A percentile compares a stretch with the other conserved stretches of the same genome.
Conservation (phyloP, 2,329 filamentous ascomycete species). For the Aspergillus alliaceus region DNA sequence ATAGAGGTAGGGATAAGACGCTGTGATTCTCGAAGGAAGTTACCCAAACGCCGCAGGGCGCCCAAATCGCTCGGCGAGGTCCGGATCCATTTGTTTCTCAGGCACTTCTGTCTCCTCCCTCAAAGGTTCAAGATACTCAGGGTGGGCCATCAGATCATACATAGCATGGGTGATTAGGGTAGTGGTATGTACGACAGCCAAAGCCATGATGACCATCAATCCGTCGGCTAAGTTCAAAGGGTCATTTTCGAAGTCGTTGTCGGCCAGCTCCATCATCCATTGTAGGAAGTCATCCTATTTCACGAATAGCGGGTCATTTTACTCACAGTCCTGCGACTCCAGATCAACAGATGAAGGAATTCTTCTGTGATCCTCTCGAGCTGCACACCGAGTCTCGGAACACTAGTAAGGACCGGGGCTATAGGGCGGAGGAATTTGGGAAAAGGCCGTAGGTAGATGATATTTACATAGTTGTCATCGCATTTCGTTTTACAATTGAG, state of each 20-base stretch:
- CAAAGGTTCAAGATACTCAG: conserved; percentile 51
- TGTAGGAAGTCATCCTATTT: conserved; percentile 34
- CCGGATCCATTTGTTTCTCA: conserved; percentile 26
- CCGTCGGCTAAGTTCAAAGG: conserved; percentile 26
- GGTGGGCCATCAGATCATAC: conserved; percentile 52
- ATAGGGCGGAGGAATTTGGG: conserved; percentile 36
- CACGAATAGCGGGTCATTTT: conserved; percentile 13
- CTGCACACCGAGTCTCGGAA: conserved; percentile 31
- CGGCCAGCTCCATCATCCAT: conserved; percentile 33
- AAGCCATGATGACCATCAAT: conserved; percentile 25
- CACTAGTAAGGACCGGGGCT: conserved; percentile 35
- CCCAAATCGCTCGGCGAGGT: conserved; percentile 21
- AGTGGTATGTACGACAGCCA: conserved; percentile 30
- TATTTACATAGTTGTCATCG: conserved; percentile 29
- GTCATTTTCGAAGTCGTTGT: conserved; percentile 21
- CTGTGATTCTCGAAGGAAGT: conserved; percentile 31
- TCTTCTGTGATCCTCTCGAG: conserved; percentile 30
- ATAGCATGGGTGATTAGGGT: conserved; percentile 44
- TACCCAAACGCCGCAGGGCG: conserved; percentile 24
- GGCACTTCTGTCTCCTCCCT: conserved; percentile 49
- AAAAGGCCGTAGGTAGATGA: conserved; percentile 33
- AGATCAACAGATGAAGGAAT: conserved; percentile 36
- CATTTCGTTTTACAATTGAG: conserved; percentile 23
- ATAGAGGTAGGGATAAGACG: conserved; percentile 29
- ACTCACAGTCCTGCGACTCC: conserved; percentile 26